phyloP scores from a whole-genome alignment of 2,329 filamentous ascomycete genomes.

The Monosporascus sp. region DNA sequence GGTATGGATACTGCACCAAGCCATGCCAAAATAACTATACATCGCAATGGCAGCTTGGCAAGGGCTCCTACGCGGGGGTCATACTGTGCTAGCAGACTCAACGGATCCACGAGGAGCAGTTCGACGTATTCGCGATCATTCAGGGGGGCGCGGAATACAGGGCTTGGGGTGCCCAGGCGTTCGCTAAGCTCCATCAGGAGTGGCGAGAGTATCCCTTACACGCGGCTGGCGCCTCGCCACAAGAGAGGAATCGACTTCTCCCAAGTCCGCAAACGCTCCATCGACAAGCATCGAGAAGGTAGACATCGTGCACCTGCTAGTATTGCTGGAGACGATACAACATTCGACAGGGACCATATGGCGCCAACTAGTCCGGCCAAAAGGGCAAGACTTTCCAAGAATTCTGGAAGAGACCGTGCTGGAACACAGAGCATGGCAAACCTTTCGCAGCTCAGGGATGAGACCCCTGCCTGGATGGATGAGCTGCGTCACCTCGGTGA shows the following conservation, averaged over 20 bases:
- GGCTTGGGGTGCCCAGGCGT: constrained; percentile 29
- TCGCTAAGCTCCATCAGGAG: constrained; percentile 49
- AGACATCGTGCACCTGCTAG: constrained; percentile 17
- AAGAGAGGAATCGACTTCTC: constrained; percentile 54
- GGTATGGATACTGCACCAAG: constrained; percentile 43
- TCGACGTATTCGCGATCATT: constrained; percentile 23
- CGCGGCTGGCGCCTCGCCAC: constrained; percentile 39
- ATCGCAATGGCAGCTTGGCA: constrained; percentile 42
- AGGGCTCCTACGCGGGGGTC: constrained; percentile 20
- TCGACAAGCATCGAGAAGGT: constrained; percentile 8
- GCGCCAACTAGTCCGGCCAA: constrained; percentile 16
- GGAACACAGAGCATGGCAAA: constrained; percentile 20
- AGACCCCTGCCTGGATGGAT: constrained; percentile 48
- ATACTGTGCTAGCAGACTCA: constrained; percentile 26
- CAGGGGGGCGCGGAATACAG: constrained; percentile 22
- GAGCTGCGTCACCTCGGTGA: constrained; percentile 80
- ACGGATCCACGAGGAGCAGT: constrained; percentile 27
- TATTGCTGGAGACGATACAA: constrained; percentile 23
- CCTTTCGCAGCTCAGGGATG: constrained; percentile 11
- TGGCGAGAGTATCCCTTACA: constrained; percentile 34
- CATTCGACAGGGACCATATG: constrained; percentile 17
- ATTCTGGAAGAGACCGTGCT: constrained; percentile 5
- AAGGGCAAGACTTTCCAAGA: constrained; percentile 7
- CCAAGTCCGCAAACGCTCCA: constrained; percentile 35
- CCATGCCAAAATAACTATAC: constrained; percentile 64